These are phyloP conservation scores for Cyclanthera cordifolia DNA, from an alignment of 306 rosid species.

Conservation along the genomic window DNA sequence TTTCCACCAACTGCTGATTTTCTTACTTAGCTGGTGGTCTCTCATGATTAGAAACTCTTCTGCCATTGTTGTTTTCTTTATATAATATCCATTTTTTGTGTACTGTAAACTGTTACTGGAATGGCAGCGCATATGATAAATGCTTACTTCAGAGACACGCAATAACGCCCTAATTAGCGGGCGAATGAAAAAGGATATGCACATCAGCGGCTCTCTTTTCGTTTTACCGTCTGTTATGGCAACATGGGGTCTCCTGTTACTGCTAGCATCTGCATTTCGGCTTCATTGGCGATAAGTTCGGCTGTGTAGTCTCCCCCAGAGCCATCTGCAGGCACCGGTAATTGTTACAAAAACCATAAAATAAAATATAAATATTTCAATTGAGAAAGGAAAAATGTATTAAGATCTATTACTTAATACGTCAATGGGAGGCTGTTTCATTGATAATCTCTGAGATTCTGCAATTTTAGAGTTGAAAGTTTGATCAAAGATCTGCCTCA, in stretches of 20 bases:
- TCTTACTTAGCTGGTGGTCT: slow-evolving; percentile 28
- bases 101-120: slow-evolving; percentile 33
- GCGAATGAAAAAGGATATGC: slow-evolving; percentile 15
- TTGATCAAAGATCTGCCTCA: not conserved
- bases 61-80: slow-evolving; percentile 55
- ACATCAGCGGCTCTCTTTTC: slow-evolving; percentile 25
- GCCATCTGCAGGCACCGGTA: slow-evolving; percentile 49
- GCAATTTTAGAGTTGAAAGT: slow-evolving; percentile 16
- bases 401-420: slow-evolving; percentile 11
- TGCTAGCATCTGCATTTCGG: slow-evolving; percentile 56
- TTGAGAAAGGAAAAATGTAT: not conserved
- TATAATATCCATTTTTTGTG: slow-evolving; percentile 32
- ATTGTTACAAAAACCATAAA: not conserved
- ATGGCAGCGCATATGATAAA: slow-evolving; percentile 15
- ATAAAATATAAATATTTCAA: not conserved
- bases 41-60: slow-evolving; percentile 36
- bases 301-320: slow-evolving; percentile 52
- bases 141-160: slow-evolving; percentile 1
- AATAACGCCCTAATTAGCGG: slow-evolving; percentile 11
- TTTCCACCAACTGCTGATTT: slow-evolving; percentile 8
- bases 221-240: slow-evolving; percentile 28
- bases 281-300: slow-evolving; percentile 53
- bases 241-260: slow-evolving; percentile 87
- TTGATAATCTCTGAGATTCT: slow-evolving; percentile 17
- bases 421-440: slow-evolving; percentile 11